Base-by-base conservation (phyloP, 768 basidiomycete species). In the Leccinum subgranulosum region DNA sequence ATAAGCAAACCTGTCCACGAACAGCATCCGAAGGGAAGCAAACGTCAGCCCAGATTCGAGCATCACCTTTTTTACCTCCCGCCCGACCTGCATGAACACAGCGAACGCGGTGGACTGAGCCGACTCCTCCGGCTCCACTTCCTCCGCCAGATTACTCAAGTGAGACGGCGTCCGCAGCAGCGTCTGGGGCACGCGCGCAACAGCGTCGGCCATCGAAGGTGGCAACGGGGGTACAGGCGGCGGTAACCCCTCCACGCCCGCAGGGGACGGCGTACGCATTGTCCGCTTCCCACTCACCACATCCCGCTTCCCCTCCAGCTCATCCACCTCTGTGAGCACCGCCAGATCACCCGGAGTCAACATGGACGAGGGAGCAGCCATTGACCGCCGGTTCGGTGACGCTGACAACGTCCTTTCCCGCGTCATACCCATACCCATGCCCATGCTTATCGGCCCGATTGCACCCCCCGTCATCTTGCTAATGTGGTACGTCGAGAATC, bases 1-100 rank as follows among this genome's bases (percentile, higher is more conserved):
- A 70, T 96, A 98, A 31, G 89, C 87, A 67, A 99, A 99, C 69
- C 85, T 89, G 76, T 97, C 95, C 62, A 97, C 90, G 66, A 98
- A 99, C 14, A 98, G 74, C 64, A 96, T 82, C 45, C 94, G 80
- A 54, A 99, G 70, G 3, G 84, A 85, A 10, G 90, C 75, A 65
- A 94, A 84, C 1, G 89, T 85, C 51, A 88, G 74, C 6, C 80
- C 84, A 9, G 82, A 79, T 56, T 92, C 92, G 47, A 98, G 76
- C 21, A 70, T 75, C 12, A 86, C 85, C 70, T 94, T 94, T 75
- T 96, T 96, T 54, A 95, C 92, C 69, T 95, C 92, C 46, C 91
- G 78, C 3, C 92, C 94, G 12, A 94, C 80, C 66, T 95, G 93
- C 57, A 99, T 77, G 74, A 93, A 99, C 11, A 96, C 87, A 0